Conservation (phyloP, 768 basidiomycete genomes). For the Tylopilus sp. region DNA sequence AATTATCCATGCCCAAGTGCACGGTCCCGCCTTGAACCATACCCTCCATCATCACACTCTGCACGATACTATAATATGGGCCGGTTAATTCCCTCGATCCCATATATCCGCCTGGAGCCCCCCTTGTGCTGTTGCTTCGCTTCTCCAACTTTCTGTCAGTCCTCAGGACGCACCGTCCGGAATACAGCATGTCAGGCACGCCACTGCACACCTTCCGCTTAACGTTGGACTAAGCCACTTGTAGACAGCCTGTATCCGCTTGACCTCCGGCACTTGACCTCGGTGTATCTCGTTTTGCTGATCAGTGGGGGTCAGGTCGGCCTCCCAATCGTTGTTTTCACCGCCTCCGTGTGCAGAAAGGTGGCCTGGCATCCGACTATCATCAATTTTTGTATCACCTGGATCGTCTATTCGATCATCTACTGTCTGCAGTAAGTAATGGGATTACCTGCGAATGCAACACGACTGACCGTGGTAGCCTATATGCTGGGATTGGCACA, state of each 20-base stretch:
- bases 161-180: background rate
- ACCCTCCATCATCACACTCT: constrained; percentile 11
- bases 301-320: constrained; percentile 52
- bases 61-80: constrained; percentile 3
- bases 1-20: constrained; percentile 1
- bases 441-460: background rate
- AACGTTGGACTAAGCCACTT: background rate
- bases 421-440: constrained; percentile 49
- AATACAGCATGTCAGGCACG: constrained; percentile 18
- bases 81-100: background rate
- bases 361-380: constrained; percentile 47
- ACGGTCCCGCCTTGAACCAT: constrained; percentile 5
- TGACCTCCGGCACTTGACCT: constrained; percentile 29
- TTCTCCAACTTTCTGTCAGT: background rate
- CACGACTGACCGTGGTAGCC: constrained; percentile 22
- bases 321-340: constrained; percentile 46
- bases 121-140: background rate
- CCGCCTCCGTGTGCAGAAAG: constrained; percentile 41
- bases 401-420: constrained; percentile 52
- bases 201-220: background rate
- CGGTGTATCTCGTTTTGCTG: constrained; percentile 45
- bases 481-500: constrained; percentile 30
- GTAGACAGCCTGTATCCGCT: constrained; percentile 10
- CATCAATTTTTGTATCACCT: constrained; percentile 55
- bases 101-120: constrained; percentile 1